Evolutionary conservation across 768 basidiomycete genomes (phyloP), one percentile per base, ranked within the genome.

Genomic region (Chalciporus pseudorubinellus): DNA sequence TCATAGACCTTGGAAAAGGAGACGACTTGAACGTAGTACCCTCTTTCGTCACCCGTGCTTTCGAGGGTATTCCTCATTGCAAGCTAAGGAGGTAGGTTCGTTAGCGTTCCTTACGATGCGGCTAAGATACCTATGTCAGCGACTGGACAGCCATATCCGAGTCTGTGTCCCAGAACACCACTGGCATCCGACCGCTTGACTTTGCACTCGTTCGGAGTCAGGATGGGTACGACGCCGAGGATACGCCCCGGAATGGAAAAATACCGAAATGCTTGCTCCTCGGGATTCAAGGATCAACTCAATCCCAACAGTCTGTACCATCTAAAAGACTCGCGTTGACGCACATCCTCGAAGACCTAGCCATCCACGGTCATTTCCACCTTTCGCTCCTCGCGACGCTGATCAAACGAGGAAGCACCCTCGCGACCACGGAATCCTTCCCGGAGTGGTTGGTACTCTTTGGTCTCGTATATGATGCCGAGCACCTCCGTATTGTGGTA

Each of bases 371-470:
- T 6, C 50, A 36, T 19, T 14, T 19, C 36, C 51, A 65, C 41
- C 58, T 60, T 20, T 29, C 51, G 20, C 44, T n/a, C 39, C 58
- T 67, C 38, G 29, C 48, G 5, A 43, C 44, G 36, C 38, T 46
- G 40, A 47, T 53, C n/a, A 43, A 46, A 6, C 31, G 29, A 40
- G 36, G 9, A 7, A 3, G 28, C 7, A 16, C 20, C 39, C 39
- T 21, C 20, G 3, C 38, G 13, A 34, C 21, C 36, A 22, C 41
- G 1, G 26, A 28, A 39, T 18, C 50, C 39, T 56, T 61, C 44
- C 65, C 65, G 13, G 63, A 68, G 40, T 63, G 65, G 66, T 39
- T 66, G 21, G 45, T 66, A 0, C 41, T 63, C 10, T 65, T 68
- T 28, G 61, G 61, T 14, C 56, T 67, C 42, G 7, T 55, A n/a